These are phyloP conservation scores for Botrytis aclada DNA, from an alignment of 2,329 filamentous ascomycete species.

Conservation along the genomic window DNA sequence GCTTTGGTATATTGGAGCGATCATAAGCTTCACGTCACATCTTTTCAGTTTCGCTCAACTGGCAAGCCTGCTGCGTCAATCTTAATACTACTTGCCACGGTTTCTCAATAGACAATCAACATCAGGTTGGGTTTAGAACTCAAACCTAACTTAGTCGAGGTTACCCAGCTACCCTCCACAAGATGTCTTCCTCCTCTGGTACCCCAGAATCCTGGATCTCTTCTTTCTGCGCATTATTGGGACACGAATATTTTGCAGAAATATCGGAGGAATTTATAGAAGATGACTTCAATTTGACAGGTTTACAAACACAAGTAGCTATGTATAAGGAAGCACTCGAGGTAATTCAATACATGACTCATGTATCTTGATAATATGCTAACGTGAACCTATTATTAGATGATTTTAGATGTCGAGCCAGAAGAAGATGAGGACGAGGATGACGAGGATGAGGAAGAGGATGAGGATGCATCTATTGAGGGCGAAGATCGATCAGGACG, in stretches of 20 bases:
- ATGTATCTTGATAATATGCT: slow-evolving; percentile 11
- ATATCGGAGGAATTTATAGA: slow-evolving; percentile 99
- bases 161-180: slow-evolving; percentile 13
- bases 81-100: not conserved
- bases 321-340: slow-evolving; percentile 99
- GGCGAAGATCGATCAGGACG: slow-evolving; percentile 52
- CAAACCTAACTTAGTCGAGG: not conserved
- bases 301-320: slow-evolving; percentile 88
- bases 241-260: slow-evolving; percentile 98
- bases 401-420: slow-evolving; percentile 97
- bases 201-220: slow-evolving; percentile 87
- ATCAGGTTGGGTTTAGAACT: slow-evolving; percentile 5
- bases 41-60: not conserved
- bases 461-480: slow-evolving; percentile 66
- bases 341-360: slow-evolving; percentile 42
- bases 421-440: slow-evolving; percentile 90
- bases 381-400: slow-evolving; percentile 46
- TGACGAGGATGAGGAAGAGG: slow-evolving; percentile 64
- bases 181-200: slow-evolving; percentile 38
- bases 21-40: not conserved
- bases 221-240: slow-evolving; percentile 90
- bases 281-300: slow-evolving; percentile 98
- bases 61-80: not conserved
- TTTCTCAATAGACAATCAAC: not conserved
- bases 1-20: not conserved